These are phyloP conservation scores for Pestalotiopsis sp. DNA, from an alignment of 2,329 filamentous ascomycete genomes.

Conservation along the genomic window DNA sequence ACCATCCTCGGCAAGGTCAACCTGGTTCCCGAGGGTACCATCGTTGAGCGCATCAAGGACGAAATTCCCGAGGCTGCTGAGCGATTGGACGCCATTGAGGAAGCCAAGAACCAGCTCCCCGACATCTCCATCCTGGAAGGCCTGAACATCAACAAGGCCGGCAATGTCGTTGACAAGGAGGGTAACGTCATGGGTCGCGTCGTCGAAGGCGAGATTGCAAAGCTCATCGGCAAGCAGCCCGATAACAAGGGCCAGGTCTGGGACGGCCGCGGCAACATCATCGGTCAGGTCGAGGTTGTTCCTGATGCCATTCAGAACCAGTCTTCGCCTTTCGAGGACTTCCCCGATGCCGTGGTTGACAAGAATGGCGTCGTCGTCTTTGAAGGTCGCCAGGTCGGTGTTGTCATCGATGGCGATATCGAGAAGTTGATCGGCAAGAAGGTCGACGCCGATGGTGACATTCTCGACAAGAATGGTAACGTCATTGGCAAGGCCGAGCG, in stretches of 20 bases:
- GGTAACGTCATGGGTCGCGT: conserved; percentile 47
- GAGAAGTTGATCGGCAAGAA: conserved; percentile 37
- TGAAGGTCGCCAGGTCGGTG: conserved; percentile 38
- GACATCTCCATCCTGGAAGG: conserved; percentile 38
- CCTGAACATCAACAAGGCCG: conserved; percentile 45
- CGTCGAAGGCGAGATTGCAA: conserved; percentile 41
- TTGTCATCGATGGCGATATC: conserved; percentile 40
- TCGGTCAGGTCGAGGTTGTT: conserved; percentile 43
- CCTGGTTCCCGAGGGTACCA: conserved; percentile 46
- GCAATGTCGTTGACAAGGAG: conserved; percentile 47
- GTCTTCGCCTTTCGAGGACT: conserved; percentile 37
- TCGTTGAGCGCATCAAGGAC: conserved; percentile 37
- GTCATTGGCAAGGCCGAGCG: conserved; percentile 37
- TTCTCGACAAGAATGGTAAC: conserved; percentile 38
- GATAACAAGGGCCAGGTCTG: conserved; percentile 46
- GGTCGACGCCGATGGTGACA: conserved; percentile 39
- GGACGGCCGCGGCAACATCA: conserved; percentile 34
- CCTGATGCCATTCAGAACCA: conserved; percentile 38
- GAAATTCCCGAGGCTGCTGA: conserved; percentile 32
- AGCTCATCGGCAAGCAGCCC: conserved; percentile 44
- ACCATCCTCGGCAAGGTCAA: conserved; percentile 66
- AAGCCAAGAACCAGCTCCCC: conserved; percentile 25
- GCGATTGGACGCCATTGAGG: conserved; percentile 32
- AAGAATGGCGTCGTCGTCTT: conserved; percentile 40
- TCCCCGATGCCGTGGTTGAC: conserved; percentile 37